Base-by-base conservation (phyloP, 805 yeast genomes). In the Candida ipomoeae region DNA sequence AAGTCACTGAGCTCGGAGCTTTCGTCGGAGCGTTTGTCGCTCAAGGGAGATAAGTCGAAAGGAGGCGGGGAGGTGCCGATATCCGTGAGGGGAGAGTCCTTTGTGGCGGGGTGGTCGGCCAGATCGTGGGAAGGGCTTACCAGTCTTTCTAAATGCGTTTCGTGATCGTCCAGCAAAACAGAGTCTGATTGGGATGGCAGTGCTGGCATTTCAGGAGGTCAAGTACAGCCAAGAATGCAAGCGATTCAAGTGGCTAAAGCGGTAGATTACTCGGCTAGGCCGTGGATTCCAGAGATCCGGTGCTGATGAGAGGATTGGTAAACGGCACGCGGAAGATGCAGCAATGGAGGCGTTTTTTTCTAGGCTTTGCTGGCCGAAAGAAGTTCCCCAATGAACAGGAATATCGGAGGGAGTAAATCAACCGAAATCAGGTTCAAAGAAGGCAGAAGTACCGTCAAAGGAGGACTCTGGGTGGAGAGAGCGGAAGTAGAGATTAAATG, bases 1-100 rank as follows among this genome's bases (percentile, higher is more conserved):
- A 81, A 65, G 49, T 81, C 87, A 38, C 77, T 71, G 41, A 73
- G 62, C 51, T 73, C 78, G 7, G 74, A 69, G 59, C 75, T 71
- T 39, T 71, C 76, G 46, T 44, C 48, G 10, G 50, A 37, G 10
- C 53, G 53, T 31, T 49, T 43, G 11, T 48, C 48, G 21, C 48
- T 49, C 21, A 52, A 48, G 6, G 61, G 48, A 11, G 60, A 50
- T 14, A 67, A 51, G n/a, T 66, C 69, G 36, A 68, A 67, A 1
- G 69, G 64, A 13, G 74, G 74, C 1, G 75, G 75, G 5, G 74
- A 70, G 5, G 73, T 70, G 34, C 68, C 73, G 45, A 71, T 67
- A 51, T 71, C 76, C 18, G 74, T 70, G 48, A 71, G 59, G 3
- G 75, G 75, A 8, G 74, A 67, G 42, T 70, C 75, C 50, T 66